Conservation (phyloP, 2,329 filamentous ascomycete genomes). For the Colletotrichum tamarilloi region DNA sequence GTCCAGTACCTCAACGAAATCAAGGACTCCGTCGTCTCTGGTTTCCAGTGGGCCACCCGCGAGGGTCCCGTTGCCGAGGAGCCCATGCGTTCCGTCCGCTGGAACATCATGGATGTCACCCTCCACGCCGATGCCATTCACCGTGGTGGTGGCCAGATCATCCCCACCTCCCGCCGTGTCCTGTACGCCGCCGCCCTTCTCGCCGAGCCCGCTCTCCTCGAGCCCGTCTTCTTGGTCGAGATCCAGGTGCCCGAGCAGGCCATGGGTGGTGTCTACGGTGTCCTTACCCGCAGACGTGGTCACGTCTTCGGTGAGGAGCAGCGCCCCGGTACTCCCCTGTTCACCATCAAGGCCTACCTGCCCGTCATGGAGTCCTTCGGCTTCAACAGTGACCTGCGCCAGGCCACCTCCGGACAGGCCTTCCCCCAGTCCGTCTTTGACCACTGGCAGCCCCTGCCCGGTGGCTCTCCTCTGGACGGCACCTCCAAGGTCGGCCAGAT, state of each 20-base stretch:
- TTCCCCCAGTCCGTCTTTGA: constrained; percentile 99
- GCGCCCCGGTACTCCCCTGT: constrained; percentile 97
- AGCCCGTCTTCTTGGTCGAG: constrained; percentile 99
- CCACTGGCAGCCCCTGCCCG: constrained; percentile 96
- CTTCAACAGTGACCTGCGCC: constrained; percentile 97
- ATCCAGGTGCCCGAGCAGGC: constrained; percentile 98
- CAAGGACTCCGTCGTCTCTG: constrained; percentile 99
- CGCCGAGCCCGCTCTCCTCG: constrained; percentile 89
- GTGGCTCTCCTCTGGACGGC: constrained; percentile 89
- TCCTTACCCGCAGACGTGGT: constrained; percentile 96
- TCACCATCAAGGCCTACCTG: constrained; percentile 98
- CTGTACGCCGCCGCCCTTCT: constrained; percentile 93
- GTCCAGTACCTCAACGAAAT: constrained; percentile 99
- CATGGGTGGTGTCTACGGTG: constrained; percentile 99
- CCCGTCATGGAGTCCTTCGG: constrained; percentile 98
- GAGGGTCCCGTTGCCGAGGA: constrained; percentile 98
- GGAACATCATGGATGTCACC: constrained; percentile 99
- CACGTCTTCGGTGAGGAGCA: constrained; percentile 99
- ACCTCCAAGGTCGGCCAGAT: constrained; percentile 85
- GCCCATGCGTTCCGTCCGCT: constrained; percentile 96
- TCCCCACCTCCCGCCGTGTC: constrained; percentile 97
- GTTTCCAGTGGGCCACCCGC: constrained; percentile 99
- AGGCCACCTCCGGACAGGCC: constrained; percentile 93
- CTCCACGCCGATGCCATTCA: constrained; percentile 99
- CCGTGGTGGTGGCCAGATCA: constrained; percentile 99